A percentile compares a stretch with the other conserved stretches of the same genome.
phyloP scores from a whole-genome alignment of 2,329 filamentous ascomycete species.

The Penicillium sp. region DNA sequence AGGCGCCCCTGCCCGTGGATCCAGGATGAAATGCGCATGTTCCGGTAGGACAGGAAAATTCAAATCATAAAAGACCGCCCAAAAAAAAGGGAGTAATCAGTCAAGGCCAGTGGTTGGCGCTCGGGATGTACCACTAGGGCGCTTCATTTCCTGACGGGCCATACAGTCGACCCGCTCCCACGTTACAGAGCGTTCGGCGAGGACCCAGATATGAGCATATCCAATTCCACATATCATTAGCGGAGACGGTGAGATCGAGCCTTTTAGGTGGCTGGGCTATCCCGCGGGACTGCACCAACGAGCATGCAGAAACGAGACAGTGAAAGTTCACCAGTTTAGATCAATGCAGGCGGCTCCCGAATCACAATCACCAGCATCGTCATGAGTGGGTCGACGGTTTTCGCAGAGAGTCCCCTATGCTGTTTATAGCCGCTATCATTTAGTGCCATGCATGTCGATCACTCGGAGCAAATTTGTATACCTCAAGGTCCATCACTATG shows the following conservation, averaged over 20 bases:
- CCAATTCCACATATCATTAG: conserved; percentile 31
- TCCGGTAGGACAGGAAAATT: conserved; percentile 28
- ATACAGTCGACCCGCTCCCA: conserved; percentile 17
- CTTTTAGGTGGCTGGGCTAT: conserved; percentile 27
- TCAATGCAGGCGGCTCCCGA: conserved; percentile 27
- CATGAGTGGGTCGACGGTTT: neutral
- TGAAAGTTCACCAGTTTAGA: conserved; percentile 20
- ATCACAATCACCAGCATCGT: conserved; percentile 22
- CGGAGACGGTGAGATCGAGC: conserved; percentile 31
- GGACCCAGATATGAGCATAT: conserved; percentile 19
- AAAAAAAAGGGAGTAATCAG: conserved; percentile 19
- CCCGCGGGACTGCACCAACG: conserved; percentile 27
- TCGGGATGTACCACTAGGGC: conserved; percentile 25
- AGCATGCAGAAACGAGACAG: conserved; percentile 27
- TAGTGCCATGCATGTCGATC: conserved; percentile 8
- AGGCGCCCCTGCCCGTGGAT: conserved; percentile 13
- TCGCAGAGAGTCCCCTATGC: no score
- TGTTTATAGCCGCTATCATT: neutral
- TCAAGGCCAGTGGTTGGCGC: conserved; percentile 30
- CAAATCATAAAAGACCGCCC: conserved; percentile 6
- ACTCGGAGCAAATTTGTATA: neutral
- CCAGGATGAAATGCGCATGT: conserved; percentile 16
- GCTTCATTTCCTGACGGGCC: conserved; percentile 32
- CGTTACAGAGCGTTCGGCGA: conserved; percentile 4
- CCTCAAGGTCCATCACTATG: no score